phyloP scores from a whole-genome alignment of 176 grass and related monocot species.

The Puya raimondii region DNA sequence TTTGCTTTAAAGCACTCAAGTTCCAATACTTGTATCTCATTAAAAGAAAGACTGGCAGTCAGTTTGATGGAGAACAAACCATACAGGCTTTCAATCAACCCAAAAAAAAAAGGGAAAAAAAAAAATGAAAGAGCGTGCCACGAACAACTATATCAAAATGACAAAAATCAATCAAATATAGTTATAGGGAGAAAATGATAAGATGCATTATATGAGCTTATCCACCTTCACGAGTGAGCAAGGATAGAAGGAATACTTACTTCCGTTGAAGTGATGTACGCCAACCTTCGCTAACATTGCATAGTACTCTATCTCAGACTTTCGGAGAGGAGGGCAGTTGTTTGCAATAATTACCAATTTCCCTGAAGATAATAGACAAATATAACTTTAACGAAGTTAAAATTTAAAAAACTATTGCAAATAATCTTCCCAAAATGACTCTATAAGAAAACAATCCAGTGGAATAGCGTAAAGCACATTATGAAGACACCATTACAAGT shows the following conservation, averaged over 20 bases:
- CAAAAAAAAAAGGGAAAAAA: not conserved
- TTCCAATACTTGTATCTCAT: no score
- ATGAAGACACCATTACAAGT: no score
- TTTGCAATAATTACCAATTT: conserved; percentile 86
- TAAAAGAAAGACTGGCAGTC: no score
- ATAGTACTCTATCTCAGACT: conserved; percentile 97
- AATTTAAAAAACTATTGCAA: conserved; percentile 7
- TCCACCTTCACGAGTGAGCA: not conserved
- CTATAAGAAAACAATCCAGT: not conserved
- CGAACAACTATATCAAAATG: not conserved
- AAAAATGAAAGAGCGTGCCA: not conserved
- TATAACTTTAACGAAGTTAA: not conserved
- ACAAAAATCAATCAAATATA: not conserved
- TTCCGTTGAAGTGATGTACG: conserved; percentile 95
- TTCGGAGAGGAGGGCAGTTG: conserved; percentile 89
- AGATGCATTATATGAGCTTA: not conserved
- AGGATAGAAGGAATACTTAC: conserved; percentile 35
- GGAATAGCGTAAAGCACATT: no score
- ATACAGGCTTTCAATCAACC: not conserved
- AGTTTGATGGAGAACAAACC: no score
- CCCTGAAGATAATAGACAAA: conserved; percentile 25
- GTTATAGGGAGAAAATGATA: not conserved
- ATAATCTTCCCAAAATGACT: conserved; percentile 9
- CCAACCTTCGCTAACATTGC: conserved; percentile 90
- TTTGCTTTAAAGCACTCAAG: no score